phyloP scores from a whole-genome alignment of 2,329 filamentous ascomycete genomes.

The Calycina herbarum region DNA sequence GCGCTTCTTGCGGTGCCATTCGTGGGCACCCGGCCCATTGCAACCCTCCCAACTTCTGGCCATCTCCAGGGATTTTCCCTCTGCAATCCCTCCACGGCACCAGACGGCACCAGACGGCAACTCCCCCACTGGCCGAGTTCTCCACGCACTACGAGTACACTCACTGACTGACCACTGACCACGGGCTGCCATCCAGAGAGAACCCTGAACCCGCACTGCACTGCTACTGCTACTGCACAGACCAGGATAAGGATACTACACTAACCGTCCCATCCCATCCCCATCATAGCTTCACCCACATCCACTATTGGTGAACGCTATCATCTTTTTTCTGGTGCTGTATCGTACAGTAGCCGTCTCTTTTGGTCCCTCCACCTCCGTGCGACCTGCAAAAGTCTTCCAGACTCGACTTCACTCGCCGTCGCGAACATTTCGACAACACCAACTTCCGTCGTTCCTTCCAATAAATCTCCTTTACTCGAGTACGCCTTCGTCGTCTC shows the following conservation, averaged over 20 bases:
- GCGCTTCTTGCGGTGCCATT: not conserved
- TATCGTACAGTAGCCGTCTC: not conserved
- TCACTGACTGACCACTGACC: not conserved
- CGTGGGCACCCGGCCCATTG: not conserved
- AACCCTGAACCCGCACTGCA: not conserved
- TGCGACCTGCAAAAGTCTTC: not conserved
- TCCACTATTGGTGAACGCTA: not conserved
- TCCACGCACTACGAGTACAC: no score
- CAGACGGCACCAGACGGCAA: not conserved
- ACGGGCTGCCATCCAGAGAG: not conserved
- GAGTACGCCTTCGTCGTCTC: not conserved
- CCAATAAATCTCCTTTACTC: not conserved
- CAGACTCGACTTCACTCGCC: not conserved
- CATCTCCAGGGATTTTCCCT: not conserved
- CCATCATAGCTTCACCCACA: not conserved
- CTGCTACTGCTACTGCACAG: not conserved
- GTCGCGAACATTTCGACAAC: not conserved
- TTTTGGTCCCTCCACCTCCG: not conserved
- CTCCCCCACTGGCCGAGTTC: not conserved
- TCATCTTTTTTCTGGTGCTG: not conserved
- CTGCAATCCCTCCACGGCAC: not conserved
- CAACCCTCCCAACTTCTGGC: not conserved
- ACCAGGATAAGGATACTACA: not conserved
- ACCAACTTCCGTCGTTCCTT: conserved; percentile 1
- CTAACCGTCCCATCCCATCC: not conserved